Conservation (phyloP, 2,329 filamentous ascomycete species). For the Nemania sp. region DNA sequence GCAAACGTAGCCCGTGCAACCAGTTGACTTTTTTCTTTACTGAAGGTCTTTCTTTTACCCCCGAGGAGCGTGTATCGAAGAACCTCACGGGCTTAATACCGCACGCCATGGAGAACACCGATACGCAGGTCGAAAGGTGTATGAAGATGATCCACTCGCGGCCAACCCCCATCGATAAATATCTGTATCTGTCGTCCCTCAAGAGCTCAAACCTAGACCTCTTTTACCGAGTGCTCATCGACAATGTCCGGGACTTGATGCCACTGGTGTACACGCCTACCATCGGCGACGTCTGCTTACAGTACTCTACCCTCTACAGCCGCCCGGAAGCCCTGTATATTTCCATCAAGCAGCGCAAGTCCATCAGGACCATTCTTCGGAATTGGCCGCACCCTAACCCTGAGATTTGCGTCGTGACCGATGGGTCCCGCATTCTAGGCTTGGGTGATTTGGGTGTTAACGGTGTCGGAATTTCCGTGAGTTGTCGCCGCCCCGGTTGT, state of each 20-base stretch:
- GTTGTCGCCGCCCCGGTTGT: constrained; percentile 39
- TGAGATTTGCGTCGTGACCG: constrained; percentile 95
- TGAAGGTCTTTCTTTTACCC: constrained; percentile 66
- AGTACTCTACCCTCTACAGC: constrained; percentile 95
- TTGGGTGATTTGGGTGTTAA: constrained; percentile 95
- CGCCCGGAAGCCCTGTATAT: constrained; percentile 95
- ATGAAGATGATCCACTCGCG: constrained; percentile 76
- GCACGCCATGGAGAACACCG: constrained; percentile 64
- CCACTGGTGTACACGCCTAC: constrained; percentile 87
- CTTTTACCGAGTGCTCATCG: constrained; percentile 80
- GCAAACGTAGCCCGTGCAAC: not conserved
- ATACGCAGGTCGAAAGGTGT: constrained; percentile 66
- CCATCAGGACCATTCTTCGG: constrained; percentile 82
- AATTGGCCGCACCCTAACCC: constrained; percentile 93
- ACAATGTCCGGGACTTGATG: constrained; percentile 78
- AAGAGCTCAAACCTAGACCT: constrained; percentile 78
- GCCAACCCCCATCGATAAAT: constrained; percentile 76
- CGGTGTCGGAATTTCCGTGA: constrained; percentile 92
- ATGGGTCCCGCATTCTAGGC: constrained; percentile 90
- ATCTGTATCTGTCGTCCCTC: constrained; percentile 77
- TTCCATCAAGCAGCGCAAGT: constrained; percentile 90
- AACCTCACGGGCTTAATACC: constrained; percentile 70
- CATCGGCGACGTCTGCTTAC: constrained; percentile 93
- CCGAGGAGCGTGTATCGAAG: constrained; percentile 65
- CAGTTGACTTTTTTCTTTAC: constrained; percentile 13